phyloP scores from a whole-genome alignment of 2,329 filamentous ascomycete species.

The Colletotrichum sp. region DNA sequence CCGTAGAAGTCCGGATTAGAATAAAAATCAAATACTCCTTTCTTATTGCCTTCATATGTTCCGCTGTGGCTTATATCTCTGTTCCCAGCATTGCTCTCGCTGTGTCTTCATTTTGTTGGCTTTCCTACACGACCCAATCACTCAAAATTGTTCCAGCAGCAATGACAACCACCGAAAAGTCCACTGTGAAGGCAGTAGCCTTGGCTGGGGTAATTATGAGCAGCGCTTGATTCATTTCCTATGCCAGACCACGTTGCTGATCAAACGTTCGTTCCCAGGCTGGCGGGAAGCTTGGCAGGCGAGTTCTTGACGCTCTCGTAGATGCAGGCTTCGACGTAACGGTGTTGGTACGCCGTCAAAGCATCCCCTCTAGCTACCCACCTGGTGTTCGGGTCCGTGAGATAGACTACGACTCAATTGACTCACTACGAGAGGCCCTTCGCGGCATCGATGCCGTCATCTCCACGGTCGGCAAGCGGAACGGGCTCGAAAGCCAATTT shows the following conservation, averaged over 20 bases:
- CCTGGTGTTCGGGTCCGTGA: background rate
- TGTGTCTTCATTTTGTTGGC: background rate
- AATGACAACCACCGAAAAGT: background rate
- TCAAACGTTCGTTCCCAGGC: background rate
- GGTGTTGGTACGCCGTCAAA: background rate
- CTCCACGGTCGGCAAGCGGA: background rate
- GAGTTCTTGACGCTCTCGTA: background rate
- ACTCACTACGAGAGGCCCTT: background rate
- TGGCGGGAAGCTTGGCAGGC: background rate
- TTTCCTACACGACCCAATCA: background rate
- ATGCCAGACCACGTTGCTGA: background rate
- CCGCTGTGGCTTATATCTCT: background rate
- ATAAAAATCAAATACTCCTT: background rate
- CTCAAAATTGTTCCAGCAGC: background rate
- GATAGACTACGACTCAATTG: background rate
- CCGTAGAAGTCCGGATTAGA: background rate
- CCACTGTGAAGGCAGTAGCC: background rate
- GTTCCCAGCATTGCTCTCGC: background rate
- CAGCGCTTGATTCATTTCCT: background rate
- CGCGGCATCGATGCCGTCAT: background rate
- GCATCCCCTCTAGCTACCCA: background rate
- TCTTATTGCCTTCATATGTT: background rate
- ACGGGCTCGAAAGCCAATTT: background rate
- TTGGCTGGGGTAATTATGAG: background rate
- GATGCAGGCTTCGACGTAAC: background rate